These are phyloP conservation scores for Tetrahymena elliotti DNA, from an alignment of 73 alveolate species.

Conservation along the genomic window DNA sequence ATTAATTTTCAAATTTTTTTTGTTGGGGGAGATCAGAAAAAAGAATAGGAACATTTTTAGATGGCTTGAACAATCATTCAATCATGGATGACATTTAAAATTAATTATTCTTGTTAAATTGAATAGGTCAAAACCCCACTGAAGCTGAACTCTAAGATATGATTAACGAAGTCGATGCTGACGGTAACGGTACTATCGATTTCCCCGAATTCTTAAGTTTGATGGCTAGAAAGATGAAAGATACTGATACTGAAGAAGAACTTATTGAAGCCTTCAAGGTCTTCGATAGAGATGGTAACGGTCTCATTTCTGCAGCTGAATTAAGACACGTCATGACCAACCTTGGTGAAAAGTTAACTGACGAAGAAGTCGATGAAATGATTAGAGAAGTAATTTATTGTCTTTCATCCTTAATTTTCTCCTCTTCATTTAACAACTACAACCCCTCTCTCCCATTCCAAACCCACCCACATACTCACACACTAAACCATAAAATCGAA, in stretches of 20 bases:
- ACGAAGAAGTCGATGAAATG: constrained; percentile 92
- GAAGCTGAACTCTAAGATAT: constrained; percentile 83
- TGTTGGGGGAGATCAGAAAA: neutral
- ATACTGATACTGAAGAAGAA: constrained; percentile 97
- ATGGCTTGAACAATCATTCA: neutral
- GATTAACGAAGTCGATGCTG: constrained; percentile 95
- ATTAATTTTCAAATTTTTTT: no score
- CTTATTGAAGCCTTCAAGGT: constrained; percentile 97
- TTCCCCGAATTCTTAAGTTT: constrained; percentile 93
- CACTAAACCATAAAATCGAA: no score
- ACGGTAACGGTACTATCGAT: constrained; percentile 94
- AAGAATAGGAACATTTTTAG: neutral
- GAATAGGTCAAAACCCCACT: constrained; percentile 92
- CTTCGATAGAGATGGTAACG: constrained; percentile 95
- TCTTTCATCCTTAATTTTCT: neutral
- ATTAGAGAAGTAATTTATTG: constrained; percentile 59
- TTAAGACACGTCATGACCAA: constrained; percentile 81
- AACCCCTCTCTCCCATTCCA: no score
- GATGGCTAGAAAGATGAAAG: constrained; percentile 98
- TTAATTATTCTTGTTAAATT: neutral
- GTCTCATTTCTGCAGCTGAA: constrained; percentile 79
- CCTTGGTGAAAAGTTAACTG: constrained; percentile 73
- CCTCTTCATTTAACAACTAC: neutral
- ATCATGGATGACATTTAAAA: neutral
- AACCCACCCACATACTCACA: no score